Conservation (phyloP, 1,284 basidiomycete species). For the Lentinula novae-zelandiae region DNA sequence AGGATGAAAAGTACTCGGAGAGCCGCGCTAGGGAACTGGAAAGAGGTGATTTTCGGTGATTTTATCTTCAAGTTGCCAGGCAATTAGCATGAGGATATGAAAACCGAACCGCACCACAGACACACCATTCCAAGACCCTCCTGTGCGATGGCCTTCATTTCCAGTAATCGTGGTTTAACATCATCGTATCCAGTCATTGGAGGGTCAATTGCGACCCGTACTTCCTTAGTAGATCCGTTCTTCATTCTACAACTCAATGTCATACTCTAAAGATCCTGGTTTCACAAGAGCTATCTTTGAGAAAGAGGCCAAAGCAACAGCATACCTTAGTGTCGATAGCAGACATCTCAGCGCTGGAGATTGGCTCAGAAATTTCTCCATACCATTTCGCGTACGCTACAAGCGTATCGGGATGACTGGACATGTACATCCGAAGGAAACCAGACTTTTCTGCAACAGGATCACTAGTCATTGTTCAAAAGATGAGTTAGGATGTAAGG, state of each 20-base stretch:
- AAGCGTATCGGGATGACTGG: slow-evolving; percentile 73
- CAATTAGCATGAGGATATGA: not conserved
- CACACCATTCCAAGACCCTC: slow-evolving; percentile 72
- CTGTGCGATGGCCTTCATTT: slow-evolving; percentile 72
- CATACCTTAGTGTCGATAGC: slow-evolving; percentile 36
- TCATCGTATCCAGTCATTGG: slow-evolving; percentile 71
- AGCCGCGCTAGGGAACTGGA: slow-evolving; percentile 37
- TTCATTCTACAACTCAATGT: slow-evolving; percentile 58
- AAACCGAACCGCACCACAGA: slow-evolving; percentile 6
- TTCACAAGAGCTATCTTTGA: too few species aligned
- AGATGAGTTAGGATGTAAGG: not conserved
- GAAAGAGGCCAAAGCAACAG: too few species aligned
- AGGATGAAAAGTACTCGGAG: slow-evolving; percentile 23
- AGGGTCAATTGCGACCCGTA: slow-evolving; percentile 61
- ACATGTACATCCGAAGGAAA: slow-evolving; percentile 83
- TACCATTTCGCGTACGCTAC: slow-evolving; percentile 75
- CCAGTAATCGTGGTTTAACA: slow-evolving; percentile 71
- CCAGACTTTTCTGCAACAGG: slow-evolving; percentile 70
- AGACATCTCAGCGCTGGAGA: slow-evolving; percentile 60
- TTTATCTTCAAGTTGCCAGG: slow-evolving; percentile 41
- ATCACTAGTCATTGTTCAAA: slow-evolving; percentile 38
- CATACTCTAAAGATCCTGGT: slow-evolving; percentile 52
- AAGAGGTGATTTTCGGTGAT: slow-evolving; percentile 56
- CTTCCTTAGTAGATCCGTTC: slow-evolving; percentile 41
- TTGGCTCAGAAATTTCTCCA: slow-evolving; percentile 55